A percentile compares a stretch with the other conserved stretches of the same genome.
Conservation (phyloP, 106 monocot genomes). For the Dendrobium huoshanense region DNA sequence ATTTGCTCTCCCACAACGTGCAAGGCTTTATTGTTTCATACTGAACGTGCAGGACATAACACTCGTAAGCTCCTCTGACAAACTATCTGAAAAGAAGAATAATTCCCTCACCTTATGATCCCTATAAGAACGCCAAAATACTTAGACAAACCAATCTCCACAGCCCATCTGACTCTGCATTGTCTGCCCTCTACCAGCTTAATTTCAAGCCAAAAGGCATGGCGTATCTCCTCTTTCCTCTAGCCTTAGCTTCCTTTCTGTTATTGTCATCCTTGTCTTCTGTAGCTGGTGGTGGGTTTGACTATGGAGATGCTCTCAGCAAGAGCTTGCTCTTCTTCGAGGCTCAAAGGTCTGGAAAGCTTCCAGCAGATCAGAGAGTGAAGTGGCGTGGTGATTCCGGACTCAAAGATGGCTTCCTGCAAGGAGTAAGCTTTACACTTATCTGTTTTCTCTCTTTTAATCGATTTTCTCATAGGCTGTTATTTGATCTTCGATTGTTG, state of each 20-base stretch:
- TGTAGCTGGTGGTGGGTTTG: slow-evolving; percentile 3
- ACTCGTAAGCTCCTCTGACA: background rate
- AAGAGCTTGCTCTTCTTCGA: slow-evolving; percentile 90
- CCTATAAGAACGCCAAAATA: background rate
- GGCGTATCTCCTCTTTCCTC: background rate
- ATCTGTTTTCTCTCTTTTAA: background rate
- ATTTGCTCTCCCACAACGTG: background rate
- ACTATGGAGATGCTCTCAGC: slow-evolving; percentile 66
- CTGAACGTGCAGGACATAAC: background rate
- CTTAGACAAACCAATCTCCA: too few relatives aligned
- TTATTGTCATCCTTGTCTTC: background rate
- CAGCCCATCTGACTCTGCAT: too few relatives aligned
- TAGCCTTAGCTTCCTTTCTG: background rate
- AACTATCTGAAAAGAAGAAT: background rate
- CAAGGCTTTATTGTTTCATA: background rate
- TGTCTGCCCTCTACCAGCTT: too few relatives aligned
- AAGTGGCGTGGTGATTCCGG: slow-evolving; percentile 84
- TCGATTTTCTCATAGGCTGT: background rate
- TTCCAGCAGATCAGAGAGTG: slow-evolving; percentile 58
- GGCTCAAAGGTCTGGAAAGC: slow-evolving; percentile 92
- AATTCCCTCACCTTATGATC: background rate
- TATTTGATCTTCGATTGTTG: background rate
- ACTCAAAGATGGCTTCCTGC: slow-evolving; percentile 57
- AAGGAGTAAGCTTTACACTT: slow-evolving; percentile 31
- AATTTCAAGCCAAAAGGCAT: background rate